Percentiles rank a stretch among this genome's conserved stretches.
Conservation (phyloP, 192 early-diverging fungal genomes). For the Podochytrium sp. region DNA sequence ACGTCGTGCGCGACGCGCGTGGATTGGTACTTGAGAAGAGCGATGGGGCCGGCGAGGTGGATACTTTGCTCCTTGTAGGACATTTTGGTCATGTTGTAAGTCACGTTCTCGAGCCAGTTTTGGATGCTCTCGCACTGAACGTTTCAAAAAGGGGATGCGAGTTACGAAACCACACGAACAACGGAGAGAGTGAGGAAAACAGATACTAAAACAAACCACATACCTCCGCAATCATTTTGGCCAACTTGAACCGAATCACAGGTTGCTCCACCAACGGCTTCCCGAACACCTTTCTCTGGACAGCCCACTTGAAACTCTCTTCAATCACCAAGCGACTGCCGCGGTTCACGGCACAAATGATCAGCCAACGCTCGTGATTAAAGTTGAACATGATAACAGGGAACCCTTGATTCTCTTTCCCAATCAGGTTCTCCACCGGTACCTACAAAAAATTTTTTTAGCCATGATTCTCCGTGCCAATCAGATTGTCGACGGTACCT, state of each 20-base stretch:
- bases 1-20: conserved; percentile 64
- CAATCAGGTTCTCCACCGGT: conserved; percentile 71
- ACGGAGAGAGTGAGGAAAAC: too few relatives aligned
- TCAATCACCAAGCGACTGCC: conserved; percentile 55
- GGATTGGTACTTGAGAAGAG: conserved; percentile 67
- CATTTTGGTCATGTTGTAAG: conserved; percentile 73
- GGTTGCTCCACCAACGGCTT: conserved; percentile 70
- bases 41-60: conserved; percentile 69
- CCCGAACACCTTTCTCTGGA: conserved; percentile 74
- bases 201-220: background rate
- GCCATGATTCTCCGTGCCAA: conserved; percentile 66
- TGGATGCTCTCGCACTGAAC: conserved; percentile 4
- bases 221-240: conserved; percentile 51
- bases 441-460: conserved; percentile 78
- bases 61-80: conserved; percentile 63
- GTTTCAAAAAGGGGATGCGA: too few relatives aligned
- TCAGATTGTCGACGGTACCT: conserved; percentile 75
- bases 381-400: conserved; percentile 74
- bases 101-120: conserved; percentile 55
- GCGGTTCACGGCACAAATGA: conserved; percentile 46
- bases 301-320: conserved; percentile 68
- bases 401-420: conserved; percentile 68
- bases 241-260: conserved; percentile 71
- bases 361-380: conserved; percentile 73
- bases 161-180: too few relatives aligned